A percentile compares a stretch with the other conserved stretches of the same genome.
Conservation (phyloP, 345 rosid genomes). For the Salix koriyanagi region DNA sequence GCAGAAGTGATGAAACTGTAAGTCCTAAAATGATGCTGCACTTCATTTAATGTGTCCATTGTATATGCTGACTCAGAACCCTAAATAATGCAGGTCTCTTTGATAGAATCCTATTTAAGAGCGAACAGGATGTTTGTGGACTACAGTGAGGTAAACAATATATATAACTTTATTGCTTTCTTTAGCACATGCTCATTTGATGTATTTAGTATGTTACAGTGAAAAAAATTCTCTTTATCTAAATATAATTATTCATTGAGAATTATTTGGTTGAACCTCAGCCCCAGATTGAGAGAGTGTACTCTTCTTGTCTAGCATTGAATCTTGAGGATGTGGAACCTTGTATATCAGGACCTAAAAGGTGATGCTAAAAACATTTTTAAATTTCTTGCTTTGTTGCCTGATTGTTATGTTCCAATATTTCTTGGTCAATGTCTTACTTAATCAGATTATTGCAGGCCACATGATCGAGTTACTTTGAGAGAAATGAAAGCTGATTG, state of each 20-base stretch:
- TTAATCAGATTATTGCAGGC: constrained; percentile 41
- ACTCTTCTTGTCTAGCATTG: constrained; percentile 68
- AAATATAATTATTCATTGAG: neutral
- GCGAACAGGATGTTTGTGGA: constrained; percentile 90
- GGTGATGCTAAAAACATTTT: constrained; percentile 29
- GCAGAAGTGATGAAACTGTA: constrained; percentile 75
- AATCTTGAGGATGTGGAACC: constrained; percentile 79
- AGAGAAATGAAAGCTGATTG: constrained; percentile 95
- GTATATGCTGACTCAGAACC: constrained; percentile 14
- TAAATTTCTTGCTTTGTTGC: neutral
- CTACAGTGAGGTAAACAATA: constrained; percentile 61
- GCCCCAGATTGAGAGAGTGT: constrained; percentile 57
- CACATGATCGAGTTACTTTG: constrained; percentile 83
- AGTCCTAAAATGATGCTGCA: constrained; percentile 11
- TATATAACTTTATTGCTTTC: neutral
- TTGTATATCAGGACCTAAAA: constrained; percentile 83
- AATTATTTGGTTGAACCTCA: constrained; percentile 23
- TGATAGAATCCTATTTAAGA: constrained; percentile 86
- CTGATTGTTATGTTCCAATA: neutral
- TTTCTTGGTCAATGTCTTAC: constrained; percentile 10
- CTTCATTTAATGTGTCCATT: neutral
- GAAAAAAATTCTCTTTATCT: neutral
- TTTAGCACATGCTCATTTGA: neutral
- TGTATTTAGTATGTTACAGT: neutral
- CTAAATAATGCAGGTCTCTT: constrained; percentile 45